These are phyloP conservation scores for Rhododendron griersonianum DNA, from an alignment of 148 eudicot genomes.

Conservation along the genomic window DNA sequence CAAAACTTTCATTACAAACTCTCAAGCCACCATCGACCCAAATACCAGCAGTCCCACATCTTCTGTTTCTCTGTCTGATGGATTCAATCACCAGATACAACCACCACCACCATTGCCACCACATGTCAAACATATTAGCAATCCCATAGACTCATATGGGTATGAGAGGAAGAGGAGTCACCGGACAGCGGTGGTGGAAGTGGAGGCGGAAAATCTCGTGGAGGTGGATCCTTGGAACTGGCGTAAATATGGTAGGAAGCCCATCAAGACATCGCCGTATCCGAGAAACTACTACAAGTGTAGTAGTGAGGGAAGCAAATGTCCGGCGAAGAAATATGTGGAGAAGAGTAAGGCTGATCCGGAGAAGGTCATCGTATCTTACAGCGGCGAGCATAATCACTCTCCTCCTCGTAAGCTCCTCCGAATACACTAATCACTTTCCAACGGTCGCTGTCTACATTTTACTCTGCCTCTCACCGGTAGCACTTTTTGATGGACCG, in stretches of 20 bases:
- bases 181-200: constrained; percentile 2
- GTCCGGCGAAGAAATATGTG: constrained; percentile 4
- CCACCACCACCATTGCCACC: not conserved
- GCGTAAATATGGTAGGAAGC: not conserved
- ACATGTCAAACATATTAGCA: not conserved
- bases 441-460: not conserved
- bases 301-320: not conserved
- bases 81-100: not conserved
- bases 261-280: not conserved
- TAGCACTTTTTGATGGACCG: not conserved
- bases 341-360: not conserved
- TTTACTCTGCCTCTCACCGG: not conserved
- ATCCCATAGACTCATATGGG: not conserved
- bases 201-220: not conserved
- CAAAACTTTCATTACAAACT: not conserved
- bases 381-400: not conserved
- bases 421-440: not conserved
- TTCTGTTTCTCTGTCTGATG: not conserved
- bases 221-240: constrained; percentile 3
- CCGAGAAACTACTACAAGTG: not conserved
- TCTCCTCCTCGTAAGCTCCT: not conserved
- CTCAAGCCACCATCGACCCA: not conserved
- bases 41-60: not conserved
- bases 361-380: not conserved
- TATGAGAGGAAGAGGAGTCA: not conserved